These are phyloP conservation scores for Dioszegia hungarica DNA, from an alignment of 768 basidiomycete genomes.

Conservation along the genomic window DNA sequence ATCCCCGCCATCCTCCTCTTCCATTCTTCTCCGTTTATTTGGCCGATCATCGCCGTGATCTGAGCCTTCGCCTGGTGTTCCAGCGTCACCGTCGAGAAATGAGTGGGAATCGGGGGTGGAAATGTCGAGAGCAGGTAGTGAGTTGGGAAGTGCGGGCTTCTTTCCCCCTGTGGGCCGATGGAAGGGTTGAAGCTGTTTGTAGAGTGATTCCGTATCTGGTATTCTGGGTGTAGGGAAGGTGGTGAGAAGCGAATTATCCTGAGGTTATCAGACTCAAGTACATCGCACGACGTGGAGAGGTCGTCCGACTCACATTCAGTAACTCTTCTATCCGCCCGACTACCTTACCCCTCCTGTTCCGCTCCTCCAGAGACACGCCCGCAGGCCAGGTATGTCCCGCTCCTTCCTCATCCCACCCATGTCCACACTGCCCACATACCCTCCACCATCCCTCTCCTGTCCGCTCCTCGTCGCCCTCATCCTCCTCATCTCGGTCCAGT, in stretches of 20 bases:
- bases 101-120: constrained; percentile 12
- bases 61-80: constrained; percentile 3
- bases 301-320: constrained; percentile 59
- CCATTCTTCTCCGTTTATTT: background rate
- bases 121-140: constrained; percentile 20
- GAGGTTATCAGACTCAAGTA: background rate
- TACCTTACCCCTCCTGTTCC: constrained; percentile 61
- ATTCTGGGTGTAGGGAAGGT: constrained; percentile 30
- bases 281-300: background rate
- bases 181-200: constrained; percentile 31
- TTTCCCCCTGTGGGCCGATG: constrained; percentile 33
- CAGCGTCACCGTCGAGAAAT: background rate
- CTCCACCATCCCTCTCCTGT: constrained; percentile 55
- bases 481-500: constrained; percentile 22
- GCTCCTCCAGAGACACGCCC: constrained; percentile 26
- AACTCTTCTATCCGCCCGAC: constrained; percentile 77
- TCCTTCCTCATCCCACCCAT: constrained; percentile 39
- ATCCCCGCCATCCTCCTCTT: constrained; percentile 3
- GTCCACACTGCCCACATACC: constrained; percentile 41
- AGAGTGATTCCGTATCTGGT: constrained; percentile 16
- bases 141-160: constrained; percentile 23
- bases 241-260: constrained; percentile 73
- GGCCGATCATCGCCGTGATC: constrained; percentile 16
- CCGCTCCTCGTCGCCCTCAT: constrained; percentile 55
- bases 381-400: constrained; percentile 57